Conservation (phyloP, 129 eudicot genomes). For the Arctium lappa region DNA sequence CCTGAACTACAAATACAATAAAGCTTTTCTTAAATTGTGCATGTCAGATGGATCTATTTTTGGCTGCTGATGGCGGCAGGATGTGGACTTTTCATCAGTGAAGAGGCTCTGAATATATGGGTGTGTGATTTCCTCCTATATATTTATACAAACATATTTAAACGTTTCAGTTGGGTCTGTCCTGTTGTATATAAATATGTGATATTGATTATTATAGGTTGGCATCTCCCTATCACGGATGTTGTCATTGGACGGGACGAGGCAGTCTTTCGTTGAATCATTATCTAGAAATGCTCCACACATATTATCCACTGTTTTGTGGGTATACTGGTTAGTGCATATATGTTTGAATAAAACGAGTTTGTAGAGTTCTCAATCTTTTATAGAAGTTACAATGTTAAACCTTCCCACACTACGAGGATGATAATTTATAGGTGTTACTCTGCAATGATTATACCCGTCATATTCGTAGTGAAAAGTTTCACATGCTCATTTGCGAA, state of each 20-base stretch:
- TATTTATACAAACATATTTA: not conserved
- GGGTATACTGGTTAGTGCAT: constrained; percentile 92
- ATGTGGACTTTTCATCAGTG: constrained; percentile 90
- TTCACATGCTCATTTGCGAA: constrained; percentile 13
- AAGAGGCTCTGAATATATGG: constrained; percentile 99
- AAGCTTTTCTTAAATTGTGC: constrained; percentile 1
- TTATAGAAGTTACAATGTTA: not conserved
- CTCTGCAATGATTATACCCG: not conserved
- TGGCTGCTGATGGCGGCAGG: constrained; percentile 99
- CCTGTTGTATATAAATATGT: not conserved
- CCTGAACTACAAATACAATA: not conserved
- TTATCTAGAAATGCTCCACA: constrained; percentile 79
- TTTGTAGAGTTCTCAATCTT: constrained; percentile 5
- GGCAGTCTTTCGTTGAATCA: constrained; percentile 75
- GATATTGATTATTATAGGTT: constrained; percentile 51
- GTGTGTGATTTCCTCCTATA: constrained; percentile 47
- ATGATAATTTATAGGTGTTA: not conserved
- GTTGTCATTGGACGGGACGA: constrained; percentile 73
- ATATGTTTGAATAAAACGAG: not conserved
- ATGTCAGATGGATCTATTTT: constrained; percentile 90
- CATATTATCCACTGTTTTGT: constrained; percentile 69
- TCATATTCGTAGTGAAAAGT: not conserved
- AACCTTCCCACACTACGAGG: not conserved
- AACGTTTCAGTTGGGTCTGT: not conserved
- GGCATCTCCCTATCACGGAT: constrained; percentile 69